Percentiles rank a stretch among this genome's conserved stretches.
phyloP scores from a whole-genome alignment of 257 asterid genomes.

The Solanum pennellii region DNA sequence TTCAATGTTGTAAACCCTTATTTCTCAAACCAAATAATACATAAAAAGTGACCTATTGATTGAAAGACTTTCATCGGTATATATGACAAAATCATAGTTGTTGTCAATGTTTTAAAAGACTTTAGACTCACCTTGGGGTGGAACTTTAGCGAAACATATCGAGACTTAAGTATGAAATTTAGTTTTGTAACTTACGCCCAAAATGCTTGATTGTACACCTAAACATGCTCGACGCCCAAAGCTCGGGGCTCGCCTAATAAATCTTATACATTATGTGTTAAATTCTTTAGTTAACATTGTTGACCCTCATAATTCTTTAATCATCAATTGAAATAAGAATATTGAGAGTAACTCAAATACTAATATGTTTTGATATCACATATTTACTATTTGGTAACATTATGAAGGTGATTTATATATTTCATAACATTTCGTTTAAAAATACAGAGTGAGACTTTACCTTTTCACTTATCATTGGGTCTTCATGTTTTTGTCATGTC shows the following conservation, averaged over 20 bases:
- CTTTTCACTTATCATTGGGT: too few species aligned
- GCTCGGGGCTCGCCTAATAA: accelerated
- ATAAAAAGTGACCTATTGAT: not conserved
- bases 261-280: not conserved
- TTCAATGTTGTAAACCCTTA: not conserved
- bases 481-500: too few species aligned
- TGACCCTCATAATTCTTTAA: not conserved
- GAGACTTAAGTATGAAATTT: not conserved
- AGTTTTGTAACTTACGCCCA: not conserved
- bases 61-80: not conserved
- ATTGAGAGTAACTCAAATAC: not conserved
- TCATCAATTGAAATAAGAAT: not conserved
- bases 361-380: too few species aligned
- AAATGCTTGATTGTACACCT: too few species aligned
- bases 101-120: too few species aligned
- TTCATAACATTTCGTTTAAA: too few species aligned
- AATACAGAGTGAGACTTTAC: too few species aligned
- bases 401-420: too few species aligned
- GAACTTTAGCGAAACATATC: accelerated
- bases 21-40: not conserved
- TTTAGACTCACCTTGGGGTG: not conserved
- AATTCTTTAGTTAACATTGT: not conserved
- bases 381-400: too few species aligned
- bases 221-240: too few species aligned
- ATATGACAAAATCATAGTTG: not conserved